These are phyloP conservation scores for Botrytis porri DNA, from an alignment of 2,329 filamentous ascomycete species.

Conservation along the genomic window DNA sequence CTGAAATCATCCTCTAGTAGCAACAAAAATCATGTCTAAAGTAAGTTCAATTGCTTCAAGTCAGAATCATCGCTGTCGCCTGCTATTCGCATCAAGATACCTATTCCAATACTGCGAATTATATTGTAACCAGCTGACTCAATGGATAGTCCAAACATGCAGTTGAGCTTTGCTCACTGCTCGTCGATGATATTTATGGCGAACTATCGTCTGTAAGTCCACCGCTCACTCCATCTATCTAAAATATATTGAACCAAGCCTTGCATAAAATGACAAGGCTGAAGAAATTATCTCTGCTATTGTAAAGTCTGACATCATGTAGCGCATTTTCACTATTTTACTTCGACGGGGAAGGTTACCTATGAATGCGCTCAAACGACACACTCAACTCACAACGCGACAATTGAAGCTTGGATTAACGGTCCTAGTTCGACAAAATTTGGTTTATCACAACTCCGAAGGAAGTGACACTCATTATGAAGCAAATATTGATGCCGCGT, in stretches of 20 bases:
- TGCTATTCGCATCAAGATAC: constrained; percentile 29
- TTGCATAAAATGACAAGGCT: constrained; percentile 20
- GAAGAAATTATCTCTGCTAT: constrained; percentile 14
- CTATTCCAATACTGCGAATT: neutral
- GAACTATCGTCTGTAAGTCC: constrained; percentile 82
- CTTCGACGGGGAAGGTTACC: constrained; percentile 75
- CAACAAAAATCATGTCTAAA: constrained; percentile 51
- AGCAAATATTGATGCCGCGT: constrained; percentile 75
- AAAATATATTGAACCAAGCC: constrained; percentile 3
- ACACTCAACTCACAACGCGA: constrained; percentile 69
- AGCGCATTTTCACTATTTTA: constrained; percentile 84
- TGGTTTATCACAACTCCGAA: constrained; percentile 66
- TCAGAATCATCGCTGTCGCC: constrained; percentile 20
- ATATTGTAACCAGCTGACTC: neutral
- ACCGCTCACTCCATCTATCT: neutral
- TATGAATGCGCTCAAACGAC: constrained; percentile 64
- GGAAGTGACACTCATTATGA: constrained; percentile 71
- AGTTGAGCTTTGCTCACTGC: constrained; percentile 83
- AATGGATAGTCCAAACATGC: constrained; percentile 62
- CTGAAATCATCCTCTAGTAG: constrained; percentile 73
- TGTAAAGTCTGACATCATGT: constrained; percentile 32
- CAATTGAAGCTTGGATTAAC: constrained; percentile 79
- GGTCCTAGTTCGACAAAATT: constrained; percentile 83
- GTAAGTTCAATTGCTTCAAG: constrained; percentile 44
- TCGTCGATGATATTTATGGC: constrained; percentile 86